A percentile compares a stretch with the other conserved stretches of the same genome.
phyloP scores from a whole-genome alignment of 352 stramenopile genomes.

The Globisporangium uncinulatum region DNA sequence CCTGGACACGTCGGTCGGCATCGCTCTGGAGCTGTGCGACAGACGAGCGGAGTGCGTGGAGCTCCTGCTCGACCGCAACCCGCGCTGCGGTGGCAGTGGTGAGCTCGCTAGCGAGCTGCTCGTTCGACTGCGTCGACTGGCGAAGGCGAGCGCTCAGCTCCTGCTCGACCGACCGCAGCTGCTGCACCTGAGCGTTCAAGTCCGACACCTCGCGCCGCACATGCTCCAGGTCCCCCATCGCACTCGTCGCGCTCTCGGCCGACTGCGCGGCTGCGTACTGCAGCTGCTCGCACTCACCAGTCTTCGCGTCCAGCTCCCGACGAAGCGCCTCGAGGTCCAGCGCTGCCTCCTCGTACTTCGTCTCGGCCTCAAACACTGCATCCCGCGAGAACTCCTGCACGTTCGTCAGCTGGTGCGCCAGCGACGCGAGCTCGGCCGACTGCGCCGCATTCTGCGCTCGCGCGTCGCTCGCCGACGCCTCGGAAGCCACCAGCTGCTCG shows the following conservation, averaged over 20 bases:
- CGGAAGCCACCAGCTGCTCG: constrained; percentile 4
- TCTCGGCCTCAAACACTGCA: constrained; percentile 42
- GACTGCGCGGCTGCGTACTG: constrained; percentile 12
- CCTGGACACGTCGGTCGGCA: constrained; percentile 4
- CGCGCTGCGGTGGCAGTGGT: constrained; percentile 21
- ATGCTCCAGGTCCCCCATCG: constrained; percentile 27
- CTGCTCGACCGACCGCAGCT: constrained; percentile 32
- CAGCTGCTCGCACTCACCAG: constrained; percentile 20
- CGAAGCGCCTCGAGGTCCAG: constrained; percentile 33
- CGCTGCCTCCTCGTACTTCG: constrained; percentile 48
- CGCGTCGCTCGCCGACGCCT: constrained; percentile 1
- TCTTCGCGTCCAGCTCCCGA: constrained; percentile 21
- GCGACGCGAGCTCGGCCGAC: constrained; percentile 18
- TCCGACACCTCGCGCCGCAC: constrained; percentile 28
- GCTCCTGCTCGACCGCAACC: constrained; percentile 23
- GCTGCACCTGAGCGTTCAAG: constrained; percentile 28
- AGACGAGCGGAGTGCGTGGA: constrained; percentile 19
- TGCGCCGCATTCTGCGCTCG: constrained; percentile 14
- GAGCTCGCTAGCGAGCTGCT: constrained; percentile 22
- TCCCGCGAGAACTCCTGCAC: constrained; percentile 60
- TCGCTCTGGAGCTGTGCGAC: constrained; percentile 18
- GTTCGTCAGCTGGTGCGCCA: constrained; percentile 59
- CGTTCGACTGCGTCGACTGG: constrained; percentile 18
- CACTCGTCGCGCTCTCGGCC: constrained; percentile 20
- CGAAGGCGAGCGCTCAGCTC: constrained; percentile 33